These are phyloP conservation scores for Coemansia sp. DNA, from an alignment of 192 early-diverging fungal species.

Conservation along the genomic window DNA sequence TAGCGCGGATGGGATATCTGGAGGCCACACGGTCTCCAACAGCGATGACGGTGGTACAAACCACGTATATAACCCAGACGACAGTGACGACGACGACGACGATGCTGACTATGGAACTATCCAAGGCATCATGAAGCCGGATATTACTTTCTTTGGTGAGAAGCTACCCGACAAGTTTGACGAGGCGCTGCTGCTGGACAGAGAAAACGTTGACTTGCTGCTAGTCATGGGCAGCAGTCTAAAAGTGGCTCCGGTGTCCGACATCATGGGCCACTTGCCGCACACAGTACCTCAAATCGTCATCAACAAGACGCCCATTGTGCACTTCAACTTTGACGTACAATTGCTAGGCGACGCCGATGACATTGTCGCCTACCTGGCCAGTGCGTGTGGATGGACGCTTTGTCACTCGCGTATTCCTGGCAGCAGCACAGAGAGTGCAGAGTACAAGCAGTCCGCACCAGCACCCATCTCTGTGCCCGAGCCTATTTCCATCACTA, in stretches of 20 bases:
- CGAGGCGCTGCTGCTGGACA: slow-evolving; percentile 68
- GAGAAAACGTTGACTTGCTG: slow-evolving; percentile 79
- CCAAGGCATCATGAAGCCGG: slow-evolving; percentile 85
- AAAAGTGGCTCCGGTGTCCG: slow-evolving; percentile 92
- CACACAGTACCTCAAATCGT: slow-evolving; percentile 84
- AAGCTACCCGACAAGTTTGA: slow-evolving; percentile 85
- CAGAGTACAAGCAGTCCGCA: slow-evolving; percentile 28
- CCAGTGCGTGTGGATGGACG: slow-evolving; percentile 76
- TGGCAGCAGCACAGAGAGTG: slow-evolving; percentile 54
- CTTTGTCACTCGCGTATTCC: slow-evolving; percentile 67
- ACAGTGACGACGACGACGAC: slow-evolving; percentile 56
- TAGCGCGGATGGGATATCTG: neutral
- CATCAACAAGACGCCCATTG: slow-evolving; percentile 88
- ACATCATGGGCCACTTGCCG: slow-evolving; percentile 85
- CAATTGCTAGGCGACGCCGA: slow-evolving; percentile 88
- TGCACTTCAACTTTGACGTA: slow-evolving; percentile 88
- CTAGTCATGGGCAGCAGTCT: slow-evolving; percentile 97
- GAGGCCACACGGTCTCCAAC: neutral
- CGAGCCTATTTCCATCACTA: slow-evolving; percentile 10
- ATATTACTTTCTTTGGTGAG: slow-evolving; percentile 98
- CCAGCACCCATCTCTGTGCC: slow-evolving; percentile 12
- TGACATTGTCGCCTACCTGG: slow-evolving; percentile 78
- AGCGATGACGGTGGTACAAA: neutral
- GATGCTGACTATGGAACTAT: slow-evolving; percentile 58
- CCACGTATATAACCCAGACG: slow-evolving; percentile 18